Conservation (phyloP, 1,284 basidiomycete genomes). For the Trichosporon ovoides region DNA sequence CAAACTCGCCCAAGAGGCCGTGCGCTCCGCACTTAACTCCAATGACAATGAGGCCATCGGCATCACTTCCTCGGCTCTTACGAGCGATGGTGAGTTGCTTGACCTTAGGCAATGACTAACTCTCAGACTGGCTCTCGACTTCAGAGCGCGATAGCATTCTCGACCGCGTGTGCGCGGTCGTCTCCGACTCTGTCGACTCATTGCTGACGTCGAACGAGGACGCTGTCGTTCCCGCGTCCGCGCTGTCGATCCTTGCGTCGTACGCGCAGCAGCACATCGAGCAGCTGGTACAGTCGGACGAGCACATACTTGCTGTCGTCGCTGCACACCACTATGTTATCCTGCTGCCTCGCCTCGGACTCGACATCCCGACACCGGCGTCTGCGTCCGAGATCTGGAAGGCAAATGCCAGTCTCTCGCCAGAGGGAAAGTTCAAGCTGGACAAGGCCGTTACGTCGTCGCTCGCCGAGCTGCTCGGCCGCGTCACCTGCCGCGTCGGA, state of each 20-base stretch:
- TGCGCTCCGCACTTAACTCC: constrained; percentile 26
- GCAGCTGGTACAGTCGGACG: constrained; percentile 28
- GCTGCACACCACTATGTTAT: constrained; percentile 37
- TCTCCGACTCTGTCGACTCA: constrained; percentile 52
- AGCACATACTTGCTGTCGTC: constrained; percentile 30
- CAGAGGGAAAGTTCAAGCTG: constrained; percentile 18
- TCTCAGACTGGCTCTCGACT: constrained; percentile 23
- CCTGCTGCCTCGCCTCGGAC: constrained; percentile 27
- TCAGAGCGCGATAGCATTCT: constrained; percentile 32
- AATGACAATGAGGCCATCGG: constrained; percentile 16
- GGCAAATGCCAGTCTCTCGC: constrained; percentile 6
- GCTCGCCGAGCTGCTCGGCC: constrained; percentile 25
- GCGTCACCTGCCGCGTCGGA: constrained; percentile 27
- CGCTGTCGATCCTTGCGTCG: constrained; percentile 31
- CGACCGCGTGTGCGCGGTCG: constrained; percentile 47
- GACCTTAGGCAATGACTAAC: background rate
- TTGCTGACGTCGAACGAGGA: constrained; percentile 22
- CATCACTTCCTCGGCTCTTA: constrained; percentile 20
- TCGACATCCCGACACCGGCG: background rate
- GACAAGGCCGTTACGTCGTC: constrained; percentile 23
- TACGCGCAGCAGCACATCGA: constrained; percentile 29
- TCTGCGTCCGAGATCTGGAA: constrained; percentile 26
- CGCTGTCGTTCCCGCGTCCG: constrained; percentile 6
- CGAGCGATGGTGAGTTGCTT: constrained; percentile 5
- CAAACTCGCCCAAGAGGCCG: constrained; percentile 29